Evolutionary conservation across 352 stramenopile species (phyloP).

Genomic region (Pythium biforme): DNA sequence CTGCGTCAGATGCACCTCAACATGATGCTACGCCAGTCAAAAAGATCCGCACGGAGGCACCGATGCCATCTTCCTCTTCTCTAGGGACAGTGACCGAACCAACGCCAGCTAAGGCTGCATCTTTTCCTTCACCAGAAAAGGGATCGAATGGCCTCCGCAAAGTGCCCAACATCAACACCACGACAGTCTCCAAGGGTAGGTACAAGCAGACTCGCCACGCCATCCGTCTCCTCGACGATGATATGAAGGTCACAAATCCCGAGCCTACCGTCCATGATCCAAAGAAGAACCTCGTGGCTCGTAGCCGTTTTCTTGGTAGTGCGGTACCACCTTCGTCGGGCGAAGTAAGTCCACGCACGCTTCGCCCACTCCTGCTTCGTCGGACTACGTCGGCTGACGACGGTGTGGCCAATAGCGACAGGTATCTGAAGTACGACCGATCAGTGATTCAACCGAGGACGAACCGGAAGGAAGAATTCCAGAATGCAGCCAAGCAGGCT

Average conservation of each 20-base stretch:
- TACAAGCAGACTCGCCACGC: constrained; percentile 20
- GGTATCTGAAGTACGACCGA: constrained; percentile 11
- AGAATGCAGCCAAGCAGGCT: constrained; percentile 3
- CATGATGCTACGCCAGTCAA: neutral
- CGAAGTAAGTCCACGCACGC: constrained; percentile 6
- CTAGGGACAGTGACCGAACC: neutral
- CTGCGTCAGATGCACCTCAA: neutral
- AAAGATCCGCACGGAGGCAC: neutral
- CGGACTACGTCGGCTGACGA: neutral
- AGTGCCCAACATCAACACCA: constrained; percentile 22
- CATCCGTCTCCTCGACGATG: constrained; percentile 19
- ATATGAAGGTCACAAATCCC: neutral
- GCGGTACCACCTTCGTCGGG: neutral
- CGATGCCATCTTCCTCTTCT: neutral
- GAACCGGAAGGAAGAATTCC: neutral
- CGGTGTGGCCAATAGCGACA: neutral
- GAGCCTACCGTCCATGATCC: constrained; percentile 2
- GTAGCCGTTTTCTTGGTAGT: constrained; percentile 5
- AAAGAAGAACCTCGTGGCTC: constrained; percentile 6
- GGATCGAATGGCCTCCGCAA: constrained; percentile 27
- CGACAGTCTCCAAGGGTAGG: constrained; percentile 22
- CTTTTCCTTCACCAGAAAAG: neutral
- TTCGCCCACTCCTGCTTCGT: constrained; percentile 7
- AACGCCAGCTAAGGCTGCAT: neutral
- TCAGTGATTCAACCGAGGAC: neutral